Conservation (phyloP, 2,329 filamentous ascomycete species). For the Didymella sp. region DNA sequence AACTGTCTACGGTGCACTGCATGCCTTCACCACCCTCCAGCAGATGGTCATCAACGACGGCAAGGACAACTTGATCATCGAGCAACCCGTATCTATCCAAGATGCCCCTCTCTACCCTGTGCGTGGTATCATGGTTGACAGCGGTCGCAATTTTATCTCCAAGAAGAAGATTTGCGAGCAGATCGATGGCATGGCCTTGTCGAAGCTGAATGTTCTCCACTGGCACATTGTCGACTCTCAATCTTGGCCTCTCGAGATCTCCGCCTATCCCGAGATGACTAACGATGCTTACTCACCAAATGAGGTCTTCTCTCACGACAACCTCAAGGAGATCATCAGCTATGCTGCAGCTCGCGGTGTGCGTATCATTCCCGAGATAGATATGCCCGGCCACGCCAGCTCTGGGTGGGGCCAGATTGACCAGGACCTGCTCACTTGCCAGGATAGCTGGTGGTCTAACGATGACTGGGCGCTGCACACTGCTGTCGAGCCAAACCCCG, state of each 20-base stretch:
- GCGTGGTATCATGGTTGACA: constrained; percentile 64
- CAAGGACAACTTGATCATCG: constrained; percentile 55
- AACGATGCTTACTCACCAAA: constrained; percentile 61
- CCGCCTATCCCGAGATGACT: constrained; percentile 60
- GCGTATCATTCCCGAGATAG: constrained; percentile 67
- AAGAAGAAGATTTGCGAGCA: constrained; percentile 61
- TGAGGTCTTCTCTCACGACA: constrained; percentile 55
- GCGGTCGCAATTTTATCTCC: constrained; percentile 62
- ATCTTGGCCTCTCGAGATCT: constrained; percentile 62
- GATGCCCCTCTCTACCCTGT: constrained; percentile 62
- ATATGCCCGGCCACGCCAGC: constrained; percentile 66
- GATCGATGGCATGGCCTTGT: constrained; percentile 61
- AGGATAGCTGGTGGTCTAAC: constrained; percentile 67
- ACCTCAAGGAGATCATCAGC: constrained; percentile 55
- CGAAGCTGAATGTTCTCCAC: constrained; percentile 65
- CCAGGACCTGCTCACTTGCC: constrained; percentile 63
- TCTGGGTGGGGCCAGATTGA: constrained; percentile 65
- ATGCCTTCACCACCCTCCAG: constrained; percentile 65
- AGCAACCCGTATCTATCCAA: constrained; percentile 60
- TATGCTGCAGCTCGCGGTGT: constrained; percentile 63
- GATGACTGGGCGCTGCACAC: constrained; percentile 63
- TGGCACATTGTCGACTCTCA: constrained; percentile 65
- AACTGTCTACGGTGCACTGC: constrained; percentile 62
- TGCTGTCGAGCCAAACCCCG: constrained; percentile 63
- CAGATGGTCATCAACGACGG: constrained; percentile 61